These are phyloP conservation scores for Prunus armeniaca DNA, from an alignment of 306 rosid genomes.

Conservation along the genomic window DNA sequence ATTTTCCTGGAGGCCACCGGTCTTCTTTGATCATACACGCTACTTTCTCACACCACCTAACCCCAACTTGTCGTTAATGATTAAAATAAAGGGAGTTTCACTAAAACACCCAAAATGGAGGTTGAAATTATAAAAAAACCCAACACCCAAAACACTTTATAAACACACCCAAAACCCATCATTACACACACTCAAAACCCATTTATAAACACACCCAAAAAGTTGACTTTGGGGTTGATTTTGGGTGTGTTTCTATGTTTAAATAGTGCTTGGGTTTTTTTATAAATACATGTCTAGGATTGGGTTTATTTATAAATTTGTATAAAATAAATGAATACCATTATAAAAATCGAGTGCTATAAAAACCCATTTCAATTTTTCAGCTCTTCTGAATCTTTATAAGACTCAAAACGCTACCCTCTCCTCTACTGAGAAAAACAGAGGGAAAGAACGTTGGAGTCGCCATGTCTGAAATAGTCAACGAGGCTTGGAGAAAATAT, in stretches of 20 bases:
- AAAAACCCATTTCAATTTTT: neutral
- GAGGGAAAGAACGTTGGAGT: slow-evolving; percentile 15
- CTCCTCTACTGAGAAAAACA: neutral
- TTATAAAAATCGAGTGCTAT: neutral
- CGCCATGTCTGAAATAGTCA: slow-evolving; percentile 72
- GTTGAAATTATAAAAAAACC: no score
- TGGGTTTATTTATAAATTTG: no score
- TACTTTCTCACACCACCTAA: slow-evolving; percentile 4
- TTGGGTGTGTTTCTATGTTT: no score
- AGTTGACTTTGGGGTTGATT: no score
- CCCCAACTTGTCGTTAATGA: slow-evolving; percentile 19
- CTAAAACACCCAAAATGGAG: no score
- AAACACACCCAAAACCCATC: no score
- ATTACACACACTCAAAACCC: no score
- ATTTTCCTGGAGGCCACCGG: neutral
- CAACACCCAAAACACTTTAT: no score
- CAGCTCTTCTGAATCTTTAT: neutral
- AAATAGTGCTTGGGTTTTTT: no score
- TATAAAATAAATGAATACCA: neutral
- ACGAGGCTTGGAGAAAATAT: slow-evolving; percentile 58
- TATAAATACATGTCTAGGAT: no score
- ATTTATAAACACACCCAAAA: no score
- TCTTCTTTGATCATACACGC: neutral
- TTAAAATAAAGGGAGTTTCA: neutral
- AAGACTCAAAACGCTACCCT: neutral